Conservation (phyloP, 768 basidiomycete species). For the Lepiota subincarnata region DNA sequence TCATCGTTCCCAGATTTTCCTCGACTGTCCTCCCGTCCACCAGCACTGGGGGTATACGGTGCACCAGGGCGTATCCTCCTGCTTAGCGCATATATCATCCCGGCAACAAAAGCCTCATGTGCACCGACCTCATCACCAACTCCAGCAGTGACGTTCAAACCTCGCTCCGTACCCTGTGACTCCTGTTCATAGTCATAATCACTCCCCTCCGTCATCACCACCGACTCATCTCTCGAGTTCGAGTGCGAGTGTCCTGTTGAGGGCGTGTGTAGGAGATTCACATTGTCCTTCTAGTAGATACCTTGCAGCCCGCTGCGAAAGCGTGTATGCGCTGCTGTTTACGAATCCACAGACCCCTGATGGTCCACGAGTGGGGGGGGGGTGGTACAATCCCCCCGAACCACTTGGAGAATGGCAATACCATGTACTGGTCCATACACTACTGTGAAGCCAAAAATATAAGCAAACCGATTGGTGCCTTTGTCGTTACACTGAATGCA, state of each 20-base stretch:
- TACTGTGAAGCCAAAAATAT: too few species aligned
- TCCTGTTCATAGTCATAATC: constrained; percentile 48
- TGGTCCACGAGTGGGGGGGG: too few species aligned
- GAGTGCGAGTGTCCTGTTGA: constrained; percentile 19
- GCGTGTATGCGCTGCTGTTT: constrained; percentile 51
- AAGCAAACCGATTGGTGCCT: too few species aligned
- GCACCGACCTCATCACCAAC: constrained; percentile 71
- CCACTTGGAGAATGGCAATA: too few species aligned
- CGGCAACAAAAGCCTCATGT: constrained; percentile 80
- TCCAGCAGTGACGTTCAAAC: constrained; percentile 32
- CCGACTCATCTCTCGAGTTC: constrained; percentile 27
- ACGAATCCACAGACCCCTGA: too few species aligned
- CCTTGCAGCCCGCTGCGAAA: constrained; percentile 26
- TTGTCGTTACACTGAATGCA: too few species aligned
- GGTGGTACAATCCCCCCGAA: too few species aligned
- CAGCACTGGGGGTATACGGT: constrained; percentile 65
- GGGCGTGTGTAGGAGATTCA: constrained; percentile 15
- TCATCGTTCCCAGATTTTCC: constrained; percentile 27
- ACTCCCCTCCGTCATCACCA: constrained; percentile 15
- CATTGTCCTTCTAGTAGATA: constrained; percentile 20
- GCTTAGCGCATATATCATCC: constrained; percentile 82
- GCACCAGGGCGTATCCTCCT: constrained; percentile 66
- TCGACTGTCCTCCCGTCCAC: constrained; percentile 29
- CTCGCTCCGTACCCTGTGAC: constrained; percentile 54
- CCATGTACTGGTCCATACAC: too few species aligned